phyloP scores from a whole-genome alignment of 495 filamentous ascomycete genomes.

The Neurospora sp. region DNA sequence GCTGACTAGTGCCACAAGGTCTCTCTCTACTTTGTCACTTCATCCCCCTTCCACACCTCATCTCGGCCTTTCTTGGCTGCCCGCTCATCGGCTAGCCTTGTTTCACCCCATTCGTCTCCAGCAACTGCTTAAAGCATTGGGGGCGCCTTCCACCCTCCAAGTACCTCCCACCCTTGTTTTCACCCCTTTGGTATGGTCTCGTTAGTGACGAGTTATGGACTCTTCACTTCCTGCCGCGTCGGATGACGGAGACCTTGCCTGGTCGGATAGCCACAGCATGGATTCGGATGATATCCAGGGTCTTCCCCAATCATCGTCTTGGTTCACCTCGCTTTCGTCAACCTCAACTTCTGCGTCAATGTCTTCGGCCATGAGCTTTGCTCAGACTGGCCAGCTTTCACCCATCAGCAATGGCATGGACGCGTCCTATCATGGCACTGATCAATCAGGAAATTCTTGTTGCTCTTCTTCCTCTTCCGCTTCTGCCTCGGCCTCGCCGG shows the following conservation, averaged over 20 bases:
- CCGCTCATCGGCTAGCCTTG: background rate
- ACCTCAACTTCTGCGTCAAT: slow-evolving; percentile 11
- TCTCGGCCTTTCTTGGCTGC: slow-evolving; percentile 3
- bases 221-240: slow-evolving; percentile 27
- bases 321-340: slow-evolving; percentile 23
- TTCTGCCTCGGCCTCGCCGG: slow-evolving; percentile 21
- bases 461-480: slow-evolving; percentile 20
- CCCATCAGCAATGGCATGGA: slow-evolving; percentile 41
- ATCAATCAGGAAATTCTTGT: slow-evolving; percentile 6
- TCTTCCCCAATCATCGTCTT: slow-evolving; percentile 27
- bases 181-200: slow-evolving; percentile 25
- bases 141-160: slow-evolving; percentile 2
- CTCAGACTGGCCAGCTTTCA: slow-evolving; percentile 36
- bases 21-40: slow-evolving; percentile 3
- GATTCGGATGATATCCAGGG: slow-evolving; percentile 31
- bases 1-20: slow-evolving; percentile 1
- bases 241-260: slow-evolving; percentile 31
- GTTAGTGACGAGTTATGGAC: slow-evolving; percentile 37
- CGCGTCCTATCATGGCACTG: slow-evolving; percentile 17
- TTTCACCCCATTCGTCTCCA: background rate
- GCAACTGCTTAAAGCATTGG: slow-evolving; percentile 8
- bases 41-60: background rate
- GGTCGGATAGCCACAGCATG: slow-evolving; percentile 36
- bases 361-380: slow-evolving; percentile 16
- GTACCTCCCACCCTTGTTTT: slow-evolving; percentile 1